Evolutionary conservation across 2,329 filamentous ascomycete species (phyloP).

Genomic region (Cercospora brassicicola): DNA sequence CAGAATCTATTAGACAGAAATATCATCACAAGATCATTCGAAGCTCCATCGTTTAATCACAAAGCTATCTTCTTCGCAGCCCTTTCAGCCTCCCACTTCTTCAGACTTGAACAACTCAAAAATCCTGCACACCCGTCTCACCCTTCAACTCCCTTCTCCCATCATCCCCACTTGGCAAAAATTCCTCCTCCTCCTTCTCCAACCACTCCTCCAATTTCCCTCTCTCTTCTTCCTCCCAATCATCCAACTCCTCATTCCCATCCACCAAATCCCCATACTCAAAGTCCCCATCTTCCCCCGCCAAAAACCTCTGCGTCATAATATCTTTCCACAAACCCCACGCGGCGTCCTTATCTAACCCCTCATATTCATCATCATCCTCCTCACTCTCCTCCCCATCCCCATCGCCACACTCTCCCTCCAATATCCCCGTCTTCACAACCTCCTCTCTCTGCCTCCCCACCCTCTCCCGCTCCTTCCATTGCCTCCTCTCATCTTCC

Average conservation of each 20-base stretch:
- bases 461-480: slow-evolving; percentile 66
- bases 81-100: no score
- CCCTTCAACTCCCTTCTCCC: slow-evolving; percentile 42
- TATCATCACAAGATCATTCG: background rate
- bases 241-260: slow-evolving; percentile 69
- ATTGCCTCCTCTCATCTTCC: slow-evolving; percentile 61
- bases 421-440: slow-evolving; percentile 57
- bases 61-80: background rate
- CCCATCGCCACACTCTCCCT: slow-evolving; percentile 56
- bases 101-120: slow-evolving; percentile 27
- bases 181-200: slow-evolving; percentile 63
- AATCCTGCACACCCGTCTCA: slow-evolving; percentile 54
- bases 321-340: slow-evolving; percentile 68
- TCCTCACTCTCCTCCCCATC: slow-evolving; percentile 59
- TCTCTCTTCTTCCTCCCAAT: slow-evolving; percentile 58
- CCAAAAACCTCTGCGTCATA: slow-evolving; percentile 71
- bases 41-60: background rate
- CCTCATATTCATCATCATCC: slow-evolving; percentile 50
- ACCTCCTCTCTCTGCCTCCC: slow-evolving; percentile 75
- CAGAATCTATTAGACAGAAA: no score
- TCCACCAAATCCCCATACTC: slow-evolving; percentile 70
- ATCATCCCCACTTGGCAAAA: slow-evolving; percentile 26
- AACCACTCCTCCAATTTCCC: slow-evolving; percentile 75
- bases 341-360: slow-evolving; percentile 64
- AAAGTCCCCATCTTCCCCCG: slow-evolving; percentile 74